phyloP scores from a whole-genome alignment of 345 rosid species.

The Hypericum androsaemum region DNA sequence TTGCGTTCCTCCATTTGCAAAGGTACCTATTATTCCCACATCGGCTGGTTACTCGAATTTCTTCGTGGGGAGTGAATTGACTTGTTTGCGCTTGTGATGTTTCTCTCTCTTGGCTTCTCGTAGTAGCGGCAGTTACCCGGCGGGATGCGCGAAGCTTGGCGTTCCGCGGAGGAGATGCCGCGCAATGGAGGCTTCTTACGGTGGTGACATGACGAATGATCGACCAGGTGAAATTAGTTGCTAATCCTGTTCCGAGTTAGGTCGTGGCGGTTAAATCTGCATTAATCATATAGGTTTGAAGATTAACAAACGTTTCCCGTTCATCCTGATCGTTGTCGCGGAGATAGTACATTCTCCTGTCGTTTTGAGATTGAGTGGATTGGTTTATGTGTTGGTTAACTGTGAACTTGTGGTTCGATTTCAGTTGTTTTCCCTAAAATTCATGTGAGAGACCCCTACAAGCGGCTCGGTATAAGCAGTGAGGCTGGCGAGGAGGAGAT shows the following conservation, averaged over 20 bases:
- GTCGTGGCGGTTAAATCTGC: neutral
- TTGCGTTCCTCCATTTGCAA: conserved; percentile 14
- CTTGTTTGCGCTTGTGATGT: neutral
- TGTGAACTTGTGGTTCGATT: conserved; percentile 16
- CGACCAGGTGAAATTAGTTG: conserved; percentile 32
- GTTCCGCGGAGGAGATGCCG: conserved; percentile 18
- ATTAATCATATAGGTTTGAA: no score
- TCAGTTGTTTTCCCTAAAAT: conserved; percentile 76
- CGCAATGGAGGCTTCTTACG: conserved; percentile 75
- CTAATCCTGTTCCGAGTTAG: neutral
- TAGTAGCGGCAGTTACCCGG: conserved; percentile 18
- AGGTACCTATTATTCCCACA: conserved; percentile 34
- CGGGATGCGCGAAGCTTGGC: conserved; percentile 22
- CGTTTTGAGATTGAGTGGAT: no score
- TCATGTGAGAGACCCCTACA: conserved; percentile 68
- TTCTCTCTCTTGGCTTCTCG: conserved; percentile 4
- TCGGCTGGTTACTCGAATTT: neutral
- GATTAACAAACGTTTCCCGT: no score
- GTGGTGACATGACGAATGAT: conserved; percentile 42
- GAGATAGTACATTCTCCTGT: no score
- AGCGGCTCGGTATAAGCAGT: conserved; percentile 81
- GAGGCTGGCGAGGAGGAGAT: conserved; percentile 97
- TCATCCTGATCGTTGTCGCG: no score
- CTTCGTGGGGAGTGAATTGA: no score
- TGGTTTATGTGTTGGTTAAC: no score